Conservation (phyloP, 2,329 filamentous ascomycete species). For the Mollisiaceae sp. region DNA sequence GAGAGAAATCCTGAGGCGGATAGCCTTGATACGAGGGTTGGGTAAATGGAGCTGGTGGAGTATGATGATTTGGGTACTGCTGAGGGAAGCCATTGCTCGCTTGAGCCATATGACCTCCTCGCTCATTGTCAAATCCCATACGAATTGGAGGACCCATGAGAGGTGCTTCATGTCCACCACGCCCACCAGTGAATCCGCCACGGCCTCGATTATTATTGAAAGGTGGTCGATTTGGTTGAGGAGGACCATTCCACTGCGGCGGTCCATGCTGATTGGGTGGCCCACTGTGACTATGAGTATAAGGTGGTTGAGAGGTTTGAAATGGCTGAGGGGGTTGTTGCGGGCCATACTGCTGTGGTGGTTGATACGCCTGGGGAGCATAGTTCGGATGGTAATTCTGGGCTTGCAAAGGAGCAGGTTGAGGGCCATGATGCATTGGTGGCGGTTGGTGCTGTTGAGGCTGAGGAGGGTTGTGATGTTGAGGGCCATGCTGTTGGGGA, state of each 20-base stretch:
- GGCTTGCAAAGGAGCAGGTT: slow-evolving; percentile 52
- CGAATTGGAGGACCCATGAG: slow-evolving; percentile 60
- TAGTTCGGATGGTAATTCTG: slow-evolving; percentile 65
- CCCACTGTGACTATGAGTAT: slow-evolving; percentile 44
- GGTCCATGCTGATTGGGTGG: slow-evolving; percentile 44
- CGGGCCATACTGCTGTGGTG: slow-evolving; percentile 46
- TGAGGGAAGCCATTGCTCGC: slow-evolving; percentile 51
- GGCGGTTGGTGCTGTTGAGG: slow-evolving; percentile 36
- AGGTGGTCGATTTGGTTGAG: slow-evolving; percentile 44
- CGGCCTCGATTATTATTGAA: slow-evolving; percentile 45
- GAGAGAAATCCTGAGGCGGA: slow-evolving; percentile 45
- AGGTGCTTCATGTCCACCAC: slow-evolving; percentile 49
- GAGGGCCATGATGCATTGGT: slow-evolving; percentile 40
- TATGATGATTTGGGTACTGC: slow-evolving; percentile 43
- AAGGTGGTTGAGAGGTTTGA: slow-evolving; percentile 36
- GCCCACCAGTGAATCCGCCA: slow-evolving; percentile 47
- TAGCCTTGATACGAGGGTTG: slow-evolving; percentile 46
- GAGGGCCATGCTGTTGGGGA: slow-evolving; percentile 35
- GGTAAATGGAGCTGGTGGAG: slow-evolving; percentile 38
- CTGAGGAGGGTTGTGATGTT: slow-evolving; percentile 34
- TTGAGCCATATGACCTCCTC: slow-evolving; percentile 48
- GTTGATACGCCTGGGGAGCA: slow-evolving; percentile 59
- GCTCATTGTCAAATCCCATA: slow-evolving; percentile 58
- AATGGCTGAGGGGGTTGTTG: slow-evolving; percentile 41
- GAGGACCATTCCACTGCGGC: slow-evolving; percentile 49